Evolutionary conservation across 441 rosid genomes (phyloP).

Genomic region (Erodium moschatum): DNA sequence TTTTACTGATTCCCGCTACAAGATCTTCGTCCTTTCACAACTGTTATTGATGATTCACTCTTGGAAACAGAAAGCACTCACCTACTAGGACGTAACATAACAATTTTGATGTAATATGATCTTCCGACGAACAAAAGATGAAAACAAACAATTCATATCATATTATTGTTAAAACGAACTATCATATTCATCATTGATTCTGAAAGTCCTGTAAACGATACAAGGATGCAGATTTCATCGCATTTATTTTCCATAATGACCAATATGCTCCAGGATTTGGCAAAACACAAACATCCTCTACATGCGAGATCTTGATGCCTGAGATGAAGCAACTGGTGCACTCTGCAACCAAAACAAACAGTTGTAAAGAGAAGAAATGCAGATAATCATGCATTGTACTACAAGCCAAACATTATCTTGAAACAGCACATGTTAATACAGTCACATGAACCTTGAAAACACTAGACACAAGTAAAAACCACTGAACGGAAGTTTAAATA

Average conservation of each 20-base stretch:
- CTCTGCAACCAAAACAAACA: background rate
- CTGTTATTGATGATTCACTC: too few relatives aligned
- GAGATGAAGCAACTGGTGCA: conserved; percentile 5
- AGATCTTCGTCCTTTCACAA: too few relatives aligned
- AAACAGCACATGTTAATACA: too few relatives aligned
- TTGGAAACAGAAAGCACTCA: too few relatives aligned
- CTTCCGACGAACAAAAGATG: background rate
- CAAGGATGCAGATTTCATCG: background rate
- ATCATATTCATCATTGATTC: background rate
- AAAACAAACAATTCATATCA: background rate
- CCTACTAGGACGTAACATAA: too few relatives aligned
- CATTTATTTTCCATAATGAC: background rate
- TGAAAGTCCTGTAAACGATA: background rate
- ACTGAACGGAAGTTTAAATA: too few relatives aligned
- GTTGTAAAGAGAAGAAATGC: background rate
- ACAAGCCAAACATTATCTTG: too few relatives aligned
- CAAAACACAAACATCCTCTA: background rate
- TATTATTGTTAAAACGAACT: background rate
- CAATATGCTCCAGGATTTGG: background rate
- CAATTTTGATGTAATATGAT: too few relatives aligned
- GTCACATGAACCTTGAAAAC: too few relatives aligned
- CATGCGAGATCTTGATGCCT: conserved; percentile 3
- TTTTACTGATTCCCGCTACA: too few relatives aligned
- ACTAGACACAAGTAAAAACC: too few relatives aligned
- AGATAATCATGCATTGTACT: background rate